Conservation (phyloP, 441 rosid genomes). For the Eugenia klotzschiana region DNA sequence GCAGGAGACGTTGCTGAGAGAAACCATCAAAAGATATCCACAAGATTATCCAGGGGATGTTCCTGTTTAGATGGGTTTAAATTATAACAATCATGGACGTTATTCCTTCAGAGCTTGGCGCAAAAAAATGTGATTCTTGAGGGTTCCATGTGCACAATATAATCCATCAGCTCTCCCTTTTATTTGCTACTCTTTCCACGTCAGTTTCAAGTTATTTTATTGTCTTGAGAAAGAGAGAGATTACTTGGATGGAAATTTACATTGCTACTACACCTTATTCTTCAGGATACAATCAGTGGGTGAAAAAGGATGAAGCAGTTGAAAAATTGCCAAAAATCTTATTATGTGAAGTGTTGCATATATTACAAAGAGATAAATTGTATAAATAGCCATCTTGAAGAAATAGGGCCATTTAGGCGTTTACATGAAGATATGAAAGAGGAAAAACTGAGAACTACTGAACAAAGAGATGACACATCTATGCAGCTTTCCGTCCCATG, state of each 20-base stretch:
- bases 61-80: not conserved
- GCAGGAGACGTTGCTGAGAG: constrained; percentile 9
- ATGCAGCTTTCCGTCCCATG: not conserved
- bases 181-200: not conserved
- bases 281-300: not conserved
- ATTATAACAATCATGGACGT: not conserved
- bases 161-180: not conserved
- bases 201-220: not conserved
- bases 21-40: constrained; percentile 1
- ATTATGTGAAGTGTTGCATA: not conserved
- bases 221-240: not conserved
- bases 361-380: not conserved
- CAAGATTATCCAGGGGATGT: constrained; percentile 7
- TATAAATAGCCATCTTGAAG: not conserved
- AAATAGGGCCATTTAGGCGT: not conserved
- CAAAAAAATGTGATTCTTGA: not conserved
- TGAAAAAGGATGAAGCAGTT: not conserved
- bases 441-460: not conserved
- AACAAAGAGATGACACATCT: not conserved
- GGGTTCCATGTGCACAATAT: not conserved
- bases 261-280: not conserved
- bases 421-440: not conserved
- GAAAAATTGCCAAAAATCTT: not conserved
- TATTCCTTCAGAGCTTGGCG: not conserved
- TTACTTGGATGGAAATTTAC: not conserved